These are phyloP conservation scores for Arabis alpina DNA, from an alignment of 345 rosid genomes.

Conservation along the genomic window DNA sequence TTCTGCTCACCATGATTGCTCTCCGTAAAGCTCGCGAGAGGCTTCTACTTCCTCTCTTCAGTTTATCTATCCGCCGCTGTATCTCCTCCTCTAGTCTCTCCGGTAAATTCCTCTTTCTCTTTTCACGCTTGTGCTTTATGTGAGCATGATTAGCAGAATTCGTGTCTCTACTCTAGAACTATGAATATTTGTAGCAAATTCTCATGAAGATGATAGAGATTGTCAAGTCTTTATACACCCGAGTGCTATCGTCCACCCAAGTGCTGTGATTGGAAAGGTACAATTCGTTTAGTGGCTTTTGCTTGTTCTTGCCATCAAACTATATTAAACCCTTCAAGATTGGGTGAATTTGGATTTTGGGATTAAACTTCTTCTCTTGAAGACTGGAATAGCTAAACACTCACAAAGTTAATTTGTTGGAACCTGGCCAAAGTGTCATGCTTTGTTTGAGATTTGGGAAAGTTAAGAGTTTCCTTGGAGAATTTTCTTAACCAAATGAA, in stretches of 20 bases:
- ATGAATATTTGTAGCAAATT: constrained; percentile 42
- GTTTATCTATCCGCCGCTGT: constrained; percentile 43
- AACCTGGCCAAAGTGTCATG: constrained; percentile 11
- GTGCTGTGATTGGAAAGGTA: constrained; percentile 80
- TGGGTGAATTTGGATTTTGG: neutral
- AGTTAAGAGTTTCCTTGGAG: neutral
- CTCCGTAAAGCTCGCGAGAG: constrained; percentile 53
- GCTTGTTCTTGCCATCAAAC: constrained; percentile 13
- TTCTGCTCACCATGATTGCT: constrained; percentile 51
- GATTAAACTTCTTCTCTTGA: neutral
- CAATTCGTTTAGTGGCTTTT: constrained; percentile 4
- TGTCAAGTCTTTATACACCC: constrained; percentile 60
- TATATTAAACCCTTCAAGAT: neutral
- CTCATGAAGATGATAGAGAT: constrained; percentile 36
- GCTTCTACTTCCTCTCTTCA: constrained; percentile 32
- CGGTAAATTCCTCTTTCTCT: constrained; percentile 38
- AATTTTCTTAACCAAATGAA: neutral
- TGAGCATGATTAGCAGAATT: constrained; percentile 11
- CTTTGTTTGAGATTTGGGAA: constrained; percentile 29
- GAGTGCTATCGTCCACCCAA: constrained; percentile 73
- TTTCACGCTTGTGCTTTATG: neutral
- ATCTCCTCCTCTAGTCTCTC: constrained; percentile 49
- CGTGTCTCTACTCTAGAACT: constrained; percentile 2
- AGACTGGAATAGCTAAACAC: neutral
- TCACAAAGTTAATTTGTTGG: constrained; percentile 9